Percentiles rank a stretch among this genome's conserved stretches.
Evolutionary conservation across 2,329 filamentous ascomycete genomes (phyloP).

Genomic region (Colletotrichum destructivum): DNA sequence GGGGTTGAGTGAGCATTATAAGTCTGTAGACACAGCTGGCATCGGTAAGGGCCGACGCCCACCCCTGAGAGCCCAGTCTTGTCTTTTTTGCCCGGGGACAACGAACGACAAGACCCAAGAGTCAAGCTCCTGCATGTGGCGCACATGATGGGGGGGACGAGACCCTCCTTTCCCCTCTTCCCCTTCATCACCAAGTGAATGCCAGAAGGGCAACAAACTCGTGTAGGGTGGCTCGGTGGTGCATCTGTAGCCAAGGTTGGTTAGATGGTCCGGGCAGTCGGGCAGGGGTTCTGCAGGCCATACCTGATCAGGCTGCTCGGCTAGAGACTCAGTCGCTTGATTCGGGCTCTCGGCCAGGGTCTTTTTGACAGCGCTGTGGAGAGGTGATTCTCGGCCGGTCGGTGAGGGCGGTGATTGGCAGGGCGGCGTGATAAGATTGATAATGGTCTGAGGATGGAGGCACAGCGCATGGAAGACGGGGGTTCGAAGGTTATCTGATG

Average conservation of each 20-base stretch:
- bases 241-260: constrained; percentile 16
- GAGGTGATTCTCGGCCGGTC: background rate
- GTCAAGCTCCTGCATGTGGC: constrained; percentile 28
- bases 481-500: constrained; percentile 31
- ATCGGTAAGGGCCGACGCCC: background rate
- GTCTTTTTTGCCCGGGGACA: background rate
- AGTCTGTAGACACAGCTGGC: background rate
- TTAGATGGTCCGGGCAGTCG: constrained; percentile 18
- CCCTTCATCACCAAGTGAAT: background rate
- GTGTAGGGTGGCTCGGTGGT: constrained; percentile 26
- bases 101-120: background rate
- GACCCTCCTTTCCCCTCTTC: background rate
- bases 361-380: constrained; percentile 30
- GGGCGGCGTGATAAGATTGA: constrained; percentile 21
- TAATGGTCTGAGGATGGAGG: constrained; percentile 17
- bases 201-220: constrained; percentile 21
- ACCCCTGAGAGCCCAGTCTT: background rate
- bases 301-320: constrained; percentile 29
- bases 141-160: background rate
- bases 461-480: background rate
- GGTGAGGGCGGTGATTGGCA: constrained; percentile 9
- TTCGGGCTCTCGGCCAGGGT: constrained; percentile 9
- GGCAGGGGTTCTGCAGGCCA: constrained; percentile 9
- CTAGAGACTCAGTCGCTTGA: constrained; percentile 15
- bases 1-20: background rate